Percentiles rank a stretch among this genome's conserved stretches.
These are phyloP conservation scores for Protomyces gravidus DNA, from an alignment of 1,139 yeast species.

Conservation along the genomic window DNA sequence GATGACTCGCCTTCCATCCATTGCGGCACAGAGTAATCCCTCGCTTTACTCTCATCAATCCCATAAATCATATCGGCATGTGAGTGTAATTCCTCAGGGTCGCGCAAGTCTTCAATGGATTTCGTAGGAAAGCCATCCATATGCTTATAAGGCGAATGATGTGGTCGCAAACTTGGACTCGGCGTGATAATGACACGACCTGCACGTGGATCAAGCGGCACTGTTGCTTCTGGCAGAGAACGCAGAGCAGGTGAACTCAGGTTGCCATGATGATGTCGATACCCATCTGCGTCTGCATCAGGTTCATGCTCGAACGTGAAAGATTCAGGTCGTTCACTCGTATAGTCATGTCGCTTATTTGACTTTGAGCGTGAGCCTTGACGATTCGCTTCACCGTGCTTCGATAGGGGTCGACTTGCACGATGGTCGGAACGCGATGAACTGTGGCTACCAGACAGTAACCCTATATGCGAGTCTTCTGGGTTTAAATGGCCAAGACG, in stretches of 20 bases:
- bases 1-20: constrained; percentile 25
- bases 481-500: constrained; percentile 7
- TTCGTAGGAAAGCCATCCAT: constrained; percentile 21
- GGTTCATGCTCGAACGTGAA: constrained; percentile 27
- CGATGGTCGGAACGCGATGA: neutral
- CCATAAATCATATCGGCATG: constrained; percentile 28
- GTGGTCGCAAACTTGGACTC: constrained; percentile 15
- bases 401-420: constrained; percentile 12
- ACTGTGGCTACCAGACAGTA: neutral
- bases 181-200: constrained; percentile 26
- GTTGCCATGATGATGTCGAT: constrained; percentile 20
- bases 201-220: constrained; percentile 24
- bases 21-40: constrained; percentile 23
- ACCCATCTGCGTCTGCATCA: constrained; percentile 22
- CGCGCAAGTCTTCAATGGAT: constrained; percentile 23
- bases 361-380: neutral
- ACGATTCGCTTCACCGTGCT: constrained; percentile 1
- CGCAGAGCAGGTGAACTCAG: constrained; percentile 20
- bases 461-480: neutral
- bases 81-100: constrained; percentile 22
- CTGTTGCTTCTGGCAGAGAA: constrained; percentile 18
- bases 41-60: constrained; percentile 18
- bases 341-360: neutral
- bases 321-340: constrained; percentile 2
- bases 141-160: constrained; percentile 17